Conservation (phyloP, 257 asterid genomes). For the Misopates orontium region DNA sequence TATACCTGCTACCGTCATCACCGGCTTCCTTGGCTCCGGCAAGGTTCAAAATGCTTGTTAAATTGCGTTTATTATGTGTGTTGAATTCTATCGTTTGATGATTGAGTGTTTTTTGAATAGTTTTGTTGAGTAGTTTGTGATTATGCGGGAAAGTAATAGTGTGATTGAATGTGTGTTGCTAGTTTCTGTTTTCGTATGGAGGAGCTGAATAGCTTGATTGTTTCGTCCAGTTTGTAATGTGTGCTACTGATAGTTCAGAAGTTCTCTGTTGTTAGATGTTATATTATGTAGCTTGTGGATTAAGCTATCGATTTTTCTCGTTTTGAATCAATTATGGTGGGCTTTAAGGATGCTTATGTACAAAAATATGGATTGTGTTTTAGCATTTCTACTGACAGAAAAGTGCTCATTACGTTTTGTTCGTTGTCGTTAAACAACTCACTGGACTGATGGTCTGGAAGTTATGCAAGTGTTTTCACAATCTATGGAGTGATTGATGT, state of each 20-base stretch:
- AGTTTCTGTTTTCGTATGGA: too few species aligned
- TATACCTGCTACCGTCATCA: constrained; percentile 83
- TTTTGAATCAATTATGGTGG: background rate
- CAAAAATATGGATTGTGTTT: constrained; percentile 4
- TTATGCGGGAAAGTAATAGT: background rate
- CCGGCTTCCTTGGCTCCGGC: constrained; percentile 96
- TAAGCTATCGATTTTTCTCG: background rate
- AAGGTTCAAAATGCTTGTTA: constrained; percentile 47
- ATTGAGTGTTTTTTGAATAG: background rate
- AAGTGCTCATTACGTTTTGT: background rate
- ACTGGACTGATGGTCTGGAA: constrained; percentile 4
- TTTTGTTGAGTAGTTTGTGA: background rate
- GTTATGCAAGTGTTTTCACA: background rate
- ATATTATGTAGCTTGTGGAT: background rate
- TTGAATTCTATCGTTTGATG: background rate
- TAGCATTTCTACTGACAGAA: background rate
- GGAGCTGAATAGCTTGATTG: too few species aligned
- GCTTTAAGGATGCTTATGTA: too few species aligned
- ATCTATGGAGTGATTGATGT: background rate
- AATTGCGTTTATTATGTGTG: background rate
- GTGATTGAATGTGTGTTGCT: too few species aligned
- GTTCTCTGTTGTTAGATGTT: too few species aligned
- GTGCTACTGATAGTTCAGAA: background rate
- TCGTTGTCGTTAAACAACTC: background rate
- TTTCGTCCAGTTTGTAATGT: background rate